Conservation (phyloP, 345 rosid species). For the Chamaenerion angustifolium region DNA sequence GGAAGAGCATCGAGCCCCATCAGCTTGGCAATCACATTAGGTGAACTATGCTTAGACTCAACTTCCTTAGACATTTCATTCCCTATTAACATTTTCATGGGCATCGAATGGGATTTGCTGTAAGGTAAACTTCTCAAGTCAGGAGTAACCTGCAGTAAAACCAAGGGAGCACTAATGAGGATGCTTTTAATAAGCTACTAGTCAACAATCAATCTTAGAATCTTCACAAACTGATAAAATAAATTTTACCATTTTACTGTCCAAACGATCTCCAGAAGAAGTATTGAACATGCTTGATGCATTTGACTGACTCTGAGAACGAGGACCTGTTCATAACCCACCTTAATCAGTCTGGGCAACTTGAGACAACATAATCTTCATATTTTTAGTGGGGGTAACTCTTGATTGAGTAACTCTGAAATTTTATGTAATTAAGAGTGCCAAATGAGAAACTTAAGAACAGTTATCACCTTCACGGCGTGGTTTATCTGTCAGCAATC, state of each 20-base stretch:
- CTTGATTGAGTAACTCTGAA: too few relatives aligned
- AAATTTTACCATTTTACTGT: constrained; percentile 39
- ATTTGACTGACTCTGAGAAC: constrained; percentile 55
- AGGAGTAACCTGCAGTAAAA: constrained; percentile 34
- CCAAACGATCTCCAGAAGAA: constrained; percentile 37
- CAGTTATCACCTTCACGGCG: constrained; percentile 37
- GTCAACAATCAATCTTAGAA: too few relatives aligned
- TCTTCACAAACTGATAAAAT: too few relatives aligned
- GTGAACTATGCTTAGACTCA: constrained; percentile 32
- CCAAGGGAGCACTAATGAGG: background rate
- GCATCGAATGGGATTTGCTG: constrained; percentile 43
- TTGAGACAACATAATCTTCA: background rate
- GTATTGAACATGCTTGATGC: constrained; percentile 35
- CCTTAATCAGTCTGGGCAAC: constrained; percentile 12
- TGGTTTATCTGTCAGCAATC: constrained; percentile 39
- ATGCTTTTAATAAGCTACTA: too few relatives aligned
- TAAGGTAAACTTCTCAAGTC: constrained; percentile 48
- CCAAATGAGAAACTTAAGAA: background rate
- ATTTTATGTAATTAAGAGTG: too few relatives aligned
- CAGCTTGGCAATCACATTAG: constrained; percentile 85
- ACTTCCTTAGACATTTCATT: constrained; percentile 73
- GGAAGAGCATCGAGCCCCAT: constrained; percentile 96
- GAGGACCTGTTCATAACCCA: constrained; percentile 27
- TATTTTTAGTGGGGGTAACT: too few relatives aligned
- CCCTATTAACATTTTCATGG: constrained; percentile 75